These are phyloP conservation scores for Neurospora intermedia DNA, from an alignment of 495 filamentous ascomycete species.

Conservation along the genomic window DNA sequence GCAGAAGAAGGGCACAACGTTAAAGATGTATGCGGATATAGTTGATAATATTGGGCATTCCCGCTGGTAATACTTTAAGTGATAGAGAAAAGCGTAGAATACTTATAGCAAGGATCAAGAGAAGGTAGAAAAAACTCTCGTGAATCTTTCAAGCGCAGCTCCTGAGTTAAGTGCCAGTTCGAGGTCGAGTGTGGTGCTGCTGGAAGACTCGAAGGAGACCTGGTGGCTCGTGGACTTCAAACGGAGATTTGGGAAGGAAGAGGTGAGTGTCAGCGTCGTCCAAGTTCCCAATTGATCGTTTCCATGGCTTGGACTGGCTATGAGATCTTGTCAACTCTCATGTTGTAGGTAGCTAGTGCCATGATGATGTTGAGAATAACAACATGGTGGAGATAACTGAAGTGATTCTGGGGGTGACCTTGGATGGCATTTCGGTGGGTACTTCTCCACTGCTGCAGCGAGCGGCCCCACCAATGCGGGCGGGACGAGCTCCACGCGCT, in stretches of 20 bases:
- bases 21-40: background rate
- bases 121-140: background rate
- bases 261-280: background rate
- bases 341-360: background rate
- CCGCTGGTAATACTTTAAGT: background rate
- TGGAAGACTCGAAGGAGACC: background rate
- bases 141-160: background rate
- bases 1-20: background rate
- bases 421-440: background rate
- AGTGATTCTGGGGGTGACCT: background rate
- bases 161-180: background rate
- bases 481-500: background rate
- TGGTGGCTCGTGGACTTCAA: background rate
- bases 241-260: background rate
- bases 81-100: background rate
- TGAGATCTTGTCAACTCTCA: background rate
- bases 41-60: background rate
- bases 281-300: background rate
- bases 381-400: background rate
- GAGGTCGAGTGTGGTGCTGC: background rate
- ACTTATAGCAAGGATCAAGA: background rate
- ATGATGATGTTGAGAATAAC: background rate
- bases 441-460: background rate
- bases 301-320: background rate
- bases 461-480: background rate